Evolutionary conservation across 73 alveolate genomes (phyloP), one percentile per base, ranked within the genome.

Genomic region (Paramecium biaurelia): DNA sequence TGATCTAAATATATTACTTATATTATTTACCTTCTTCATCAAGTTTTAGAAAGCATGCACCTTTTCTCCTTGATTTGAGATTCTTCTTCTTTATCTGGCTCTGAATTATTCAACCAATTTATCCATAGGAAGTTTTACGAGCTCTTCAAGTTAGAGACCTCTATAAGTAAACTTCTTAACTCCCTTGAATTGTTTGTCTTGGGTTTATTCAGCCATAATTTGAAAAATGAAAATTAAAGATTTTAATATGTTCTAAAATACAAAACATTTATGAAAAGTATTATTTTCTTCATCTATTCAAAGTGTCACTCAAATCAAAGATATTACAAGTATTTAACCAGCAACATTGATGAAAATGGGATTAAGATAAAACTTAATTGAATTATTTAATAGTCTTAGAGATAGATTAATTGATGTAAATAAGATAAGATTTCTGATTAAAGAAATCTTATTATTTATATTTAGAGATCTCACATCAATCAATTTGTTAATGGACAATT

Each of bases 151-250:
- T 45, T 79, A 79, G 23, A 79, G 72, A 10, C 90, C 90, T 45
- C 90, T 79, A 34, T 43, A 79, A 24, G 76, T 79, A 63, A 79
- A 79, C 56, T 79, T 79, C 76, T 79, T 79, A 38, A 79, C 90
- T 42, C 90, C 90, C 32, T 45, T 79, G 90, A 41, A 79, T 79
- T 41, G 56, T 34, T 79, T 79, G 42, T 79, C 90, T 45, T 41
- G 28, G 47, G 45, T 32, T 45, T 79, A 47, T 42, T 79, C 90
- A 79, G 90, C 90, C 90, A 79, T 63, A 63, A 63, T 63, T 63
- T 79, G 47, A 24, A 72, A 70, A 37, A 37, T 72, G 53, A 72
- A 72, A 72, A 72, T 63, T 63, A 63, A 63, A 63, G 84, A 63
- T 63, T 63, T 63, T 63, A 63, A 63, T 63, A 63, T 63, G 47